Conservation (phyloP, 116 monocot species). For the Trichopus zeylanicus region DNA sequence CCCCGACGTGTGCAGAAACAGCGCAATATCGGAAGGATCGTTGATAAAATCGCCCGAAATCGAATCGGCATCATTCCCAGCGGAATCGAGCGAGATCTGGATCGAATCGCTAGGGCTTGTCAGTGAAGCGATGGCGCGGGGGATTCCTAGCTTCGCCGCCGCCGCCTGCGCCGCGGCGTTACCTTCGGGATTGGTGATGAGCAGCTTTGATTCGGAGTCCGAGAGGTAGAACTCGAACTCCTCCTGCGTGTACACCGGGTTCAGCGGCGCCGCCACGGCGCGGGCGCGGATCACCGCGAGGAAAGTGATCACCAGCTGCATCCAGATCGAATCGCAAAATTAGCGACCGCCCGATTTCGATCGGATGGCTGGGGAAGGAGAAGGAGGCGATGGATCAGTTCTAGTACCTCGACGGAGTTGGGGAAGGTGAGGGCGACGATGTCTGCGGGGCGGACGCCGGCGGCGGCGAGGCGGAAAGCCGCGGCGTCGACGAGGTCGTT, state of each 20-base stretch:
- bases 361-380: neutral
- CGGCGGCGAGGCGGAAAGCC: constrained; percentile 31
- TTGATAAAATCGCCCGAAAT: constrained; percentile 15
- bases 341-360: neutral
- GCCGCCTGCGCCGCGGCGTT: constrained; percentile 56
- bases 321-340: neutral
- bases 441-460: constrained; percentile 52
- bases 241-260: constrained; percentile 74
- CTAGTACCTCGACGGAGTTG: constrained; percentile 58
- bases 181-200: constrained; percentile 53
- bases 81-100: constrained; percentile 16
- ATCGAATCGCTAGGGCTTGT: constrained; percentile 3
- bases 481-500: constrained; percentile 47
- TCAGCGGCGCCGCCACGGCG: constrained; percentile 79
- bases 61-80: neutral
- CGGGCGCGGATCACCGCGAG: constrained; percentile 72
- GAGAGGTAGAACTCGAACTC: constrained; percentile 98
- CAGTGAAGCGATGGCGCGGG: constrained; percentile 39
- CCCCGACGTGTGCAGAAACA: constrained; percentile 95
- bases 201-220: constrained; percentile 61
- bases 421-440: constrained; percentile 85
- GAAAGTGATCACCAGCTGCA: constrained; percentile 79
- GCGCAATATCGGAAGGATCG: constrained; percentile 60
- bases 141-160: constrained; percentile 43
- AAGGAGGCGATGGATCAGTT: neutral